Evolutionary conservation across 371 early-diverging fungal species (phyloP), one percentile per base, ranked within the genome.

Genomic region (Saksenaea oblongispora): DNA sequence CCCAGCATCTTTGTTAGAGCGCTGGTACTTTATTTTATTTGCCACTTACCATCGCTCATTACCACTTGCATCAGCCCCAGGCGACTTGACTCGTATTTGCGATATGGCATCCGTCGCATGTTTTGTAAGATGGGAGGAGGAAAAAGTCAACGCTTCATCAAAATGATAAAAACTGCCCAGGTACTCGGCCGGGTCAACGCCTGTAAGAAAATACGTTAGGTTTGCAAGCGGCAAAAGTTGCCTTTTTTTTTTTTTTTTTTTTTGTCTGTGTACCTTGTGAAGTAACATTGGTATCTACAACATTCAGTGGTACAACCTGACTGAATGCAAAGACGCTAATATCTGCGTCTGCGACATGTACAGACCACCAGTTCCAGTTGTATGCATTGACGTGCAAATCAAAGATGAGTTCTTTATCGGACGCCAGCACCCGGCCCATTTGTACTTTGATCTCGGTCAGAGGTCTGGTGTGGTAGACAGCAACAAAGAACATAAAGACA

Each of bases 321-420:
- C 82, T 81, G 65, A 84, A 81, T 3, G 88, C 89, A 86, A 89
- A 89, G 10, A 89, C 74, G 28, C 83, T 81, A 17, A 89, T 78
- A 58, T 89, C 87, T 8, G 83, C 80, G 42, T 82, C 78, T 5
- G 78, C 75, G 3, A 89, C 70, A 54, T 75, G 75, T 0, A 88
- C 73, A 22, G 84, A 79, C 82, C 87, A 86, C 63, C 84, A 72
- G 55, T 87, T 87, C 27, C 71, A 70, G 62, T 89, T 89, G 31
- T 74, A 73, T 0, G 85, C 83, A 47, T 78, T 71, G 24, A 89
- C 67, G 47, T 83, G 81, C 59, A 88, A 63, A 64, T 87, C 87
- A 58, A 89, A 89, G n/a, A 89, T 79, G 5, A 89, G 70, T 61
- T 87, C 88, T 62, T 87, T 88, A 34, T 89, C 88, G 5, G 88